Evolutionary conservation across 78 protist genomes (phyloP), one percentile per base, ranked within the genome.

Genomic region (Dictyostelium intermedium): DNA sequence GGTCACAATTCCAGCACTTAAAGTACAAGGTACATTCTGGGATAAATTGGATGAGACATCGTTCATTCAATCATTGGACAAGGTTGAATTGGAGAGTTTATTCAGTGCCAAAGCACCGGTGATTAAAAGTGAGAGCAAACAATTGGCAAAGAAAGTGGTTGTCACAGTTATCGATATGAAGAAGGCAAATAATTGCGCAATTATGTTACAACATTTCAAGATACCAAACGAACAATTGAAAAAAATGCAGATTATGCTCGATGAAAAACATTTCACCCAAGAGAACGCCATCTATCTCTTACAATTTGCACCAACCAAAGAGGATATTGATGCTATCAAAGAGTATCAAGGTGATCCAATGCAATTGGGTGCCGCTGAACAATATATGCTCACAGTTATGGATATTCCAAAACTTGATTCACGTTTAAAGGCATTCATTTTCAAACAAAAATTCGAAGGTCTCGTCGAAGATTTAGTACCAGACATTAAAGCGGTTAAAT

Each of bases 101-200:
- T 87, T 87, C 45, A 56, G 79, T 45, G 93, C 93, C 9, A 87
- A 87, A 63, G 66, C 79, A 16, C 69, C 85, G 27, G 39, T 77
- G 0, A 35, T 39, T 5, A 87, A 87, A 27, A 45, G 66, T 2
- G 93, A 76, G n/a, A n/a, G 30, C 5, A 34, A 47, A 27, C 32
- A 34, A 30, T n/a, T 43, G 3, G 30, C 60, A 45, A 76, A 43
- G 35, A 87, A 87, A 30, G 80, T 78, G n/a, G 80, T 47, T 8
- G 45, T 78, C 30, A 87, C 93, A 0, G 43, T 87, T 25, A 87
- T 87, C 45, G 93, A 87, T 79, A 60, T 61, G 80, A 87, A 87
- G 74, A 87, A 78, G 23, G 93, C 93, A 1, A 87, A 87, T 39
- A 87, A 87, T 37, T 87, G 93, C 61, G 93, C 93, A 2, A 87